These are phyloP conservation scores for Punica granatum DNA, from an alignment of 345 rosid genomes.

Conservation along the genomic window DNA sequence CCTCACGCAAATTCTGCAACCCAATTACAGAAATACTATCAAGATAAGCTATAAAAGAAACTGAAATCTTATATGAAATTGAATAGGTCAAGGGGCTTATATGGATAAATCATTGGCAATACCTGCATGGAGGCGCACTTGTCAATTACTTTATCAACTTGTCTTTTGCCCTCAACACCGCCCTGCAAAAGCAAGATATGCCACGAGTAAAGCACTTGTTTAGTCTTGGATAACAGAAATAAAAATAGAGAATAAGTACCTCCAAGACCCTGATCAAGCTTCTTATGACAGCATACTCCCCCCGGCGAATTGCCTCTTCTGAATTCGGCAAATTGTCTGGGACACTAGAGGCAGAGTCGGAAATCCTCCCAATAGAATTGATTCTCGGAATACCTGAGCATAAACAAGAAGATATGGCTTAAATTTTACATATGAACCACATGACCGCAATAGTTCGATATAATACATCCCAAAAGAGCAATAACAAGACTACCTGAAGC, in stretches of 20 bases:
- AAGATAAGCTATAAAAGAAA: background rate
- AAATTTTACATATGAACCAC: background rate
- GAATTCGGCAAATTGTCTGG: constrained; percentile 66
- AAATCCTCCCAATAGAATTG: constrained; percentile 82
- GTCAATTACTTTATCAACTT: constrained; percentile 96
- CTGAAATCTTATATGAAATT: background rate
- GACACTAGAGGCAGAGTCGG: constrained; percentile 47
- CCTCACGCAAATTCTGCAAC: constrained; percentile 93
- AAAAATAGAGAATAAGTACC: constrained; percentile 36
- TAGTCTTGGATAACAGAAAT: background rate
- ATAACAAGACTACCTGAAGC: constrained; percentile 61
- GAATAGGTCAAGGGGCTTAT: constrained; percentile 3
- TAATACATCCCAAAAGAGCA: background rate
- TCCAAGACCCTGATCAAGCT: constrained; percentile 91
- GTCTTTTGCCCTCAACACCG: constrained; percentile 96
- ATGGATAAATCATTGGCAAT: constrained; percentile 5
- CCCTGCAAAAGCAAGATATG: constrained; percentile 36
- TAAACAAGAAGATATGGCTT: background rate
- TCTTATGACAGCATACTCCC: constrained; percentile 88
- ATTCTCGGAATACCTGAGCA: constrained; percentile 62
- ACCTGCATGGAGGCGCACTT: constrained; percentile 99
- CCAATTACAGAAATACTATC: constrained; percentile 15
- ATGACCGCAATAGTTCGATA: background rate
- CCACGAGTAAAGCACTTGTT: background rate
- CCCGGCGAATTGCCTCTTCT: constrained; percentile 89